These are phyloP conservation scores for Ploettnerulaceae sp. DNA, from an alignment of 2,329 filamentous ascomycete species.

Conservation along the genomic window DNA sequence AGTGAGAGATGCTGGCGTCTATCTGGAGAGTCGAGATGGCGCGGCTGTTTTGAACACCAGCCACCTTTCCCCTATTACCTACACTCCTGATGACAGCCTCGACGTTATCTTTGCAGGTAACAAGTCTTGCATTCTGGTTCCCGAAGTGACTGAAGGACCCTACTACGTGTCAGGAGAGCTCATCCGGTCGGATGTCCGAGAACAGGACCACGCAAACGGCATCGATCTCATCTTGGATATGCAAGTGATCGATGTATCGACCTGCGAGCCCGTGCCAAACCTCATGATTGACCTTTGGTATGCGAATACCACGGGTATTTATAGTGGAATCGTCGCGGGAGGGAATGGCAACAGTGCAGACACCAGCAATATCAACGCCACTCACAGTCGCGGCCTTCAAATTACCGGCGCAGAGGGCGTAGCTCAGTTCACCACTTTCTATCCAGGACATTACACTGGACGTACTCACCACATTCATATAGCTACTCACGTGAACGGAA, in stretches of 20 bases:
- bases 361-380: conserved; percentile 37
- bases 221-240: conserved; percentile 42
- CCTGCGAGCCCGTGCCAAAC: conserved; percentile 46
- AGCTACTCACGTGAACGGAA: conserved; percentile 41
- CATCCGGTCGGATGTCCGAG: conserved; percentile 43
- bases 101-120: conserved; percentile 27
- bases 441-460: conserved; percentile 43
- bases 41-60: conserved; percentile 15
- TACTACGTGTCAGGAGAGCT: conserved; percentile 47
- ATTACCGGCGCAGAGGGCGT: conserved; percentile 40
- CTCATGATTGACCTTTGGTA: conserved; percentile 50
- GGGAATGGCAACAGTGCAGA: conserved; percentile 41
- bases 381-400: conserved; percentile 41
- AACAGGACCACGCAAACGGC: conserved; percentile 35
- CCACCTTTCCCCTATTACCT: conserved; percentile 26
- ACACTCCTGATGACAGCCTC: conserved; percentile 34
- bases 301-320: conserved; percentile 44
- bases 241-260: conserved; percentile 50
- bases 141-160: conserved; percentile 36
- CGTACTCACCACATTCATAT: conserved; percentile 47
- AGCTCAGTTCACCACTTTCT: conserved; percentile 39
- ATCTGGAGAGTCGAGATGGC: conserved; percentile 14
- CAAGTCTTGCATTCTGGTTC: conserved; percentile 32
- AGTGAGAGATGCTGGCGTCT: conserved; percentile 2
- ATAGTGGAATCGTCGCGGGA: conserved; percentile 42